Percentiles rank a stretch among this genome's conserved stretches.
phyloP scores from a whole-genome alignment of 257 asterid genomes.

The Solanum infundibuliforme region DNA sequence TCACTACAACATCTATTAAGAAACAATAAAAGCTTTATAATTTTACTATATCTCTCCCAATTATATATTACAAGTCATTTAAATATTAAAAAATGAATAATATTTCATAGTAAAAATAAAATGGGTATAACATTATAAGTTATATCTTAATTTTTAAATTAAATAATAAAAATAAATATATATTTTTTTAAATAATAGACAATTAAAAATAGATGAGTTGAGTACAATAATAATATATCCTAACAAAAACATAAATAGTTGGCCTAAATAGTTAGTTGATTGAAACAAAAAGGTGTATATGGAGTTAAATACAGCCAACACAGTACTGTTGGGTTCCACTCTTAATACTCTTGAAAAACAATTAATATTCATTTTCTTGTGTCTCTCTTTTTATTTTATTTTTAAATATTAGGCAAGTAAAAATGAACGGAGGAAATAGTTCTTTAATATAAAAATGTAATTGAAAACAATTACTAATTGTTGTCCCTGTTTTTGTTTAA shows the following conservation, averaged over 20 bases:
- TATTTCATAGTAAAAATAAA: not conserved
- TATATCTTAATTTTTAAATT: not conserved
- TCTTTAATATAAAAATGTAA: not conserved
- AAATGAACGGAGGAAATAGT: not conserved
- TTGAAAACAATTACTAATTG: not conserved
- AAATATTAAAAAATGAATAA: too few relatives aligned
- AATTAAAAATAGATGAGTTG: not conserved
- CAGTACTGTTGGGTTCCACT: not conserved
- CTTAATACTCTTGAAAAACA: not conserved
- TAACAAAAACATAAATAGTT: not conserved
- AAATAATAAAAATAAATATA: not conserved
- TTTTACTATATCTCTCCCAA: too few relatives aligned
- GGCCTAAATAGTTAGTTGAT: not conserved
- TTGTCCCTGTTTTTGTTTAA: fast-evolving
- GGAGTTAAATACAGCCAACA: not conserved
- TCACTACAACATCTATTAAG: not conserved
- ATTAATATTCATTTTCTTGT: not conserved
- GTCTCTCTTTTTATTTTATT: too few relatives aligned
- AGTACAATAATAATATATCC: not conserved
- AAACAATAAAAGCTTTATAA: too few relatives aligned
- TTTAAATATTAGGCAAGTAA: too few relatives aligned
- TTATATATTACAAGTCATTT: too few relatives aligned
- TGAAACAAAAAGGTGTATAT: not conserved
- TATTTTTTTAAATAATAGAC: not conserved
- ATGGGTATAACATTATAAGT: not conserved